Conservation (phyloP, 2,329 filamentous ascomycete genomes). For the Colletotrichum navitas region DNA sequence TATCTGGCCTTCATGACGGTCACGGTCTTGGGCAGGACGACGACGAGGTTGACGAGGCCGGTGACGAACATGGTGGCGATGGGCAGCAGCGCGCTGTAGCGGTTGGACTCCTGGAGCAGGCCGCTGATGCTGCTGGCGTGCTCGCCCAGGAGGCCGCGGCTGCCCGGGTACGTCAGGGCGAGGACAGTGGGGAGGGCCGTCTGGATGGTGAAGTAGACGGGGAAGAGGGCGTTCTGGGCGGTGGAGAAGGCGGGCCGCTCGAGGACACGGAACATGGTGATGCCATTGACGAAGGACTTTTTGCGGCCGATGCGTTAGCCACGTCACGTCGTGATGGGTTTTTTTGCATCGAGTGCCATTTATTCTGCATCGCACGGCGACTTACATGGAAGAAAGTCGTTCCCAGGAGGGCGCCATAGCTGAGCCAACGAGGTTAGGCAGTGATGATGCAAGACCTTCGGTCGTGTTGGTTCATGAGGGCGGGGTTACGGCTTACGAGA, state of each 20-base stretch:
- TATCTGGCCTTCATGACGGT: constrained; percentile 81
- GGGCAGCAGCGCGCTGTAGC: constrained; percentile 75
- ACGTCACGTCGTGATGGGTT: background rate
- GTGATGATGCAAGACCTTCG: constrained; percentile 6
- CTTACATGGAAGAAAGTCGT: constrained; percentile 85
- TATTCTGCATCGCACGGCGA: background rate
- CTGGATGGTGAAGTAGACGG: constrained; percentile 90
- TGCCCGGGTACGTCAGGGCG: constrained; percentile 84
- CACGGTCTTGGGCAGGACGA: constrained; percentile 81
- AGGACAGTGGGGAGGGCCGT: constrained; percentile 79
- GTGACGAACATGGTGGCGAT: constrained; percentile 78
- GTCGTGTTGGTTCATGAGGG: constrained; percentile 18
- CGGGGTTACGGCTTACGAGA: constrained; percentile 67
- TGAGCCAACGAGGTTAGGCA: constrained; percentile 51
- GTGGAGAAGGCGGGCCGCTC: constrained; percentile 84
- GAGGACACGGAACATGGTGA: constrained; percentile 81
- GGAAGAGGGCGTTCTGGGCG: constrained; percentile 85
- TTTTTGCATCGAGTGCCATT: background rate
- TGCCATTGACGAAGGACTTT: constrained; percentile 80
- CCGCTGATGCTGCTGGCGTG: constrained; percentile 62
- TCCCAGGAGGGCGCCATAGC: constrained; percentile 90
- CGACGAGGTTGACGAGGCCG: constrained; percentile 76
- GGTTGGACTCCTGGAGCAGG: constrained; percentile 70
- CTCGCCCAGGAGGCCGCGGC: constrained; percentile 59
- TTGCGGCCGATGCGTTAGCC: constrained; percentile 4